phyloP scores from a whole-genome alignment of 495 filamentous ascomycete species.

The Ramalina peruviana region DNA sequence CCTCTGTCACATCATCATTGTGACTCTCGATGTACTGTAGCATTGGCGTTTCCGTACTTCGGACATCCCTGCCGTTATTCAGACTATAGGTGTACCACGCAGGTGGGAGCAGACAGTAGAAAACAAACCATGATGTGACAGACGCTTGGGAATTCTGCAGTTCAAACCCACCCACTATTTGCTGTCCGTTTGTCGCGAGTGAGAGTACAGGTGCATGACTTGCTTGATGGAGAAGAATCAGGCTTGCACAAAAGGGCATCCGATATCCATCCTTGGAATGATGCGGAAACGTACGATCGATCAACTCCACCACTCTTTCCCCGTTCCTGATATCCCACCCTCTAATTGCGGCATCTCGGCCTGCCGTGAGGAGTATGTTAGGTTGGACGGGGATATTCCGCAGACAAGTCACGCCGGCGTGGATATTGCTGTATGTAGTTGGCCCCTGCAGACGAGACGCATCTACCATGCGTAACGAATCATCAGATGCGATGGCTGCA shows the following conservation, averaged over 20 bases:
- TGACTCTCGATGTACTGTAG: slow-evolving; percentile 72
- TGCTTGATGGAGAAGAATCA: slow-evolving; percentile 18
- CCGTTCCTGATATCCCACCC: slow-evolving; percentile 28
- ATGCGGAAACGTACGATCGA: slow-evolving; percentile 8
- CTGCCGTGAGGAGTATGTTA: slow-evolving; percentile 29
- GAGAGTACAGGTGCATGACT: slow-evolving; percentile 47
- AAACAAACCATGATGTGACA: slow-evolving; percentile 54
- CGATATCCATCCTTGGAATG: slow-evolving; percentile 1
- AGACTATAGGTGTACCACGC: slow-evolving; percentile 15
- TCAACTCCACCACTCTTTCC: slow-evolving; percentile 6
- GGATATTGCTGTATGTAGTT: slow-evolving; percentile 23
- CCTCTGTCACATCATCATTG: slow-evolving; percentile 82
- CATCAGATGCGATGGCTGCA: slow-evolving; percentile 42
- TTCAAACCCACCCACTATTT: slow-evolving; percentile 69
- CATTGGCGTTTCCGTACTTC: slow-evolving; percentile 37
- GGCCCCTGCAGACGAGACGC: slow-evolving; percentile 25
- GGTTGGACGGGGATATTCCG: slow-evolving; percentile 15
- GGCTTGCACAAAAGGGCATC: background rate
- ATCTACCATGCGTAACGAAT: slow-evolving; percentile 38
- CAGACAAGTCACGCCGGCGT: slow-evolving; percentile 31
- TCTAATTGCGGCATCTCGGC: slow-evolving; percentile 34
- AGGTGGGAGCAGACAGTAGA: slow-evolving; percentile 8
- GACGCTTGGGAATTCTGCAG: slow-evolving; percentile 56
- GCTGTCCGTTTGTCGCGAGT: slow-evolving; percentile 43
- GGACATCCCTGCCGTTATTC: slow-evolving; percentile 48